Evolutionary conservation across 768 basidiomycete species (phyloP), one percentile per base, ranked within the genome.

Genomic region (Kwoniella sp.): DNA sequence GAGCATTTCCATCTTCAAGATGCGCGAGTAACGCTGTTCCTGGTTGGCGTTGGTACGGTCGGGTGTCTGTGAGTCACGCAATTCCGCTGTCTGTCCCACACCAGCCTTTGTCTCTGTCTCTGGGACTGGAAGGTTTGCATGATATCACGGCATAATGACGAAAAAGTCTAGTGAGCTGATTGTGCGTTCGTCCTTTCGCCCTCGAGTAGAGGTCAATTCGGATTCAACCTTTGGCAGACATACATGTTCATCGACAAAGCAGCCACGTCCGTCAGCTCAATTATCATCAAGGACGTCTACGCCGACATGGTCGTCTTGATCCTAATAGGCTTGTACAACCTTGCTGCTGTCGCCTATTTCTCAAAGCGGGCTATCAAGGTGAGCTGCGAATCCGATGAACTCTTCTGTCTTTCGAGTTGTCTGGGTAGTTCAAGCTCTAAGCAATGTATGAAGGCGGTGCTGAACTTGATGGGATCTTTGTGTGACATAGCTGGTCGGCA

Each of bases 161-260:
- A n/a, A 45, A 11, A 45, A 11, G 48, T n/a, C 48, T 8, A 7
- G n/a, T 51, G 48, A 50, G 25, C 4, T 50, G 48, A n/a, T 50
- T 45, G 41, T n/a, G n/a, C n/a, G n/a, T n/a, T n/a, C n/a, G n/a
- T n/a, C n/a, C n/a, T n/a, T n/a, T 50, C 12, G 22, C 41, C 29
- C 50, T 13, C 23, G 20, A n/a, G 2, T 29, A 62, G 61, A 28
- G 61, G 31, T 23, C 61, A 62, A 55, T 62, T 54, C 54, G 61
- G n/a, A 1, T 5, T 62, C 31, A 62, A 54, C 37, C 61, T 62
- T 9, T 62, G 61, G 61, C 61, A 62, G 37, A 55, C 61, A 15
- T 62, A 55, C 61, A 38, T 54, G 37, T 62, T 62, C 61, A 62
- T 62, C 51, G 61, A 62, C 23, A 62, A 62, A 48, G 61, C 61